phyloP scores from a whole-genome alignment of 495 filamentous ascomycete genomes.

The Hypoxylon fragiforme region DNA sequence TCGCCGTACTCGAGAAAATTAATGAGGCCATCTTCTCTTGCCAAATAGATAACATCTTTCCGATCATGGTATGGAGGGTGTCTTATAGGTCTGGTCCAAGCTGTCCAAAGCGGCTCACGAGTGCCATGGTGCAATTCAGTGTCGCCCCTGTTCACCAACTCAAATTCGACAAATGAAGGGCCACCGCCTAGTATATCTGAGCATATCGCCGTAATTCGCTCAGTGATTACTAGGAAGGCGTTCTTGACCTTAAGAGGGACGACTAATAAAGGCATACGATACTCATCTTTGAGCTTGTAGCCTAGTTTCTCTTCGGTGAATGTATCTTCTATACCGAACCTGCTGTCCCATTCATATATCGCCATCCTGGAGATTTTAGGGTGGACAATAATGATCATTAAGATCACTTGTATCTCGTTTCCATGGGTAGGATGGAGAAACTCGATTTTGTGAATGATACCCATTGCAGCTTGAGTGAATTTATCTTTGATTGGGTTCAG shows the following conservation, averaged over 20 bases:
- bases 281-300: constrained; percentile 58
- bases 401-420: constrained; percentile 68
- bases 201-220: constrained; percentile 61
- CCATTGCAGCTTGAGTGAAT: constrained; percentile 63
- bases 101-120: constrained; percentile 52
- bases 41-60: constrained; percentile 75
- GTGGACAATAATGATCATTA: constrained; percentile 71
- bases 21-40: constrained; percentile 77
- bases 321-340: constrained; percentile 39
- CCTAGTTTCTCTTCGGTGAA: constrained; percentile 48
- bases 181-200: constrained; percentile 58
- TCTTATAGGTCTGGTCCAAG: constrained; percentile 75
- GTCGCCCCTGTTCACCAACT: constrained; percentile 32
- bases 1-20: constrained; percentile 67
- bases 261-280: constrained; percentile 66
- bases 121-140: constrained; percentile 47
- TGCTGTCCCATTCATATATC: constrained; percentile 74
- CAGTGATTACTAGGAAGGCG: constrained; percentile 66
- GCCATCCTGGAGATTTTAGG: constrained; percentile 63
- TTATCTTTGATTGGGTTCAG: constrained; percentile 53
- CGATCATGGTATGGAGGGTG: constrained; percentile 58
- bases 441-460: constrained; percentile 80
- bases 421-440: constrained; percentile 76
- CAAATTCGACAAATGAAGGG: constrained; percentile 46
- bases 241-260: constrained; percentile 68